Base-by-base conservation (phyloP, 2,329 filamentous ascomycete species). In the Colletotrichum sp. region DNA sequence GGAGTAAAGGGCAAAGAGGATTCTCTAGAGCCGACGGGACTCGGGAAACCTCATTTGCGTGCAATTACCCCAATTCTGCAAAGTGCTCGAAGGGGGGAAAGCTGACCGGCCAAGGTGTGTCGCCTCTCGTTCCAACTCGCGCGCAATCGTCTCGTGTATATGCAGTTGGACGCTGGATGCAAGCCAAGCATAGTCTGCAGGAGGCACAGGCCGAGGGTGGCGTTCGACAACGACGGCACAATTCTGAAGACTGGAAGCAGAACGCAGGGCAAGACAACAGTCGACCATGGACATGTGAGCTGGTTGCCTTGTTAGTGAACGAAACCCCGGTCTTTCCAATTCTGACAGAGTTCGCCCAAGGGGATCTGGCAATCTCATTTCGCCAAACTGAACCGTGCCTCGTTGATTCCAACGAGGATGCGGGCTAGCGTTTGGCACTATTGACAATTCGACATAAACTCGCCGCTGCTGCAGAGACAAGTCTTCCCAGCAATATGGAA, bases 141-240 rank as follows among this genome's bases (percentile, higher is more conserved):
- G 43, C 48, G 13, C 30, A 39, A 36, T 39, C 69, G 39, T 68
- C 32, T 64, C 36, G 59, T 60, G 30, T 52, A 34, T 67, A 65
- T 73, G 69, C 73, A 34, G 63, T 73, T 57, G 64, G 64, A 67
- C 34, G 15, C 16, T 36, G n/a, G 26, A 64, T 75, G 70, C 72
- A 72, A 24, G 73, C 73, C 73, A 75, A 73, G 73, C 59, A 30
- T n/a, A 34, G 16, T 75, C 70, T 65, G 59, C 73, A 68, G 30
- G 57, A 73, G 57, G 64, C 57, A 57, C 63, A 52, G 63, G 73
- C 73, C 61, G 67, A 60, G 67, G 67, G 55, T 74, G 72, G 72
- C 72, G 60, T 66, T 67, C 67, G 48, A 48, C 32, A 26, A 12
- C 24, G 18, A 26, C 24, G 24, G 48, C 32, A 59, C 9, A 30